Conservation (phyloP, 345 rosid genomes). For the Populus simonii region DNA sequence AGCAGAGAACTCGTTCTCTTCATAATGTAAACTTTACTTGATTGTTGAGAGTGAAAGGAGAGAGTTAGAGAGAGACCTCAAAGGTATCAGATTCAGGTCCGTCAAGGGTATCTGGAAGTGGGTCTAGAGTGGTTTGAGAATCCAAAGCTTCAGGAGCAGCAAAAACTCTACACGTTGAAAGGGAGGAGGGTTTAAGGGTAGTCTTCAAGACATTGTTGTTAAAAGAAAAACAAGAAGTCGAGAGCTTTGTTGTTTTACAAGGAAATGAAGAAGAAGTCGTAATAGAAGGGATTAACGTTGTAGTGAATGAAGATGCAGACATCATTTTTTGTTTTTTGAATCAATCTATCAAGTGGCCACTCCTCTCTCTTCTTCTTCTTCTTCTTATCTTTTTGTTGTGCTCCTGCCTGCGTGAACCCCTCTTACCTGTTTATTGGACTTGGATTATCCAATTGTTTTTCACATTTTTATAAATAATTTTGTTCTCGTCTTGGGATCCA, state of each 20-base stretch:
- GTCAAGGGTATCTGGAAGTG: constrained; percentile 30
- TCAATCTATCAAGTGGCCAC: neutral
- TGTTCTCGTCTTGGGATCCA: neutral
- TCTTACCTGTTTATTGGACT: too few species aligned
- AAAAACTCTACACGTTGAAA: constrained; percentile 43
- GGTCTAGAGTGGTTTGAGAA: constrained; percentile 22
- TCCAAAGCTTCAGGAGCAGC: constrained; percentile 65
- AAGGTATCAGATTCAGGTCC: constrained; percentile 37
- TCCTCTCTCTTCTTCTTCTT: constrained; percentile 7
- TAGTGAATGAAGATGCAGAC: constrained; percentile 58
- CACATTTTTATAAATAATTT: neutral
- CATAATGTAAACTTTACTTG: neutral
- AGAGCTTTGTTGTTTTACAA: constrained; percentile 31
- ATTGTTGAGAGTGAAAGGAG: neutral
- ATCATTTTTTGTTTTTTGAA: constrained; percentile 24
- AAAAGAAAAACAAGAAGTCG: constrained; percentile 23
- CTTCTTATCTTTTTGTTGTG: too few species aligned
- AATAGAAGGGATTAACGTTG: constrained; percentile 49
- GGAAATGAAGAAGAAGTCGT: constrained; percentile 34
- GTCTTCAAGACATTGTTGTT: constrained; percentile 18
- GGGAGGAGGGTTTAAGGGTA: constrained; percentile 33
- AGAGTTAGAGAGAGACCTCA: constrained; percentile 36
- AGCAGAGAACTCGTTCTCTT: too few species aligned
- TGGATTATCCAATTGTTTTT: constrained; percentile 21
- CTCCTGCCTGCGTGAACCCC: too few species aligned